These are phyloP conservation scores for Tricholoma sp. DNA, from an alignment of 768 basidiomycete species.

Conservation along the genomic window DNA sequence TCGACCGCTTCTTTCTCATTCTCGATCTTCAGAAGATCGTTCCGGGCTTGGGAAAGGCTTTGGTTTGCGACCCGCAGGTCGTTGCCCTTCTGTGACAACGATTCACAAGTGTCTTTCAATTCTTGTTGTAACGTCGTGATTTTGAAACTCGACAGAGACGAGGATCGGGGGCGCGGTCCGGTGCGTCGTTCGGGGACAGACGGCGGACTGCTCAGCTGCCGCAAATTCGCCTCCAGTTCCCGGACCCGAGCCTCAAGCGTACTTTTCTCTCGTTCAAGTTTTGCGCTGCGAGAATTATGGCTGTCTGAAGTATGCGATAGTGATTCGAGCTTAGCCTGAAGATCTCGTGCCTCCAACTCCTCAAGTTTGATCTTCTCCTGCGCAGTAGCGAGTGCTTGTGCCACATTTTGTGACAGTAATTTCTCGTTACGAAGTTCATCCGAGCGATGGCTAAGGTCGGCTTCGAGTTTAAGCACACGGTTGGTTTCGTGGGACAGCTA, in stretches of 20 bases:
- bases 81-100: slow-evolving; percentile 38
- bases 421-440: slow-evolving; percentile 56
- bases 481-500: slow-evolving; percentile 56
- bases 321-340: slow-evolving; percentile 51
- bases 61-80: slow-evolving; percentile 38
- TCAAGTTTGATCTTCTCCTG: slow-evolving; percentile 48
- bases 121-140: slow-evolving; percentile 53
- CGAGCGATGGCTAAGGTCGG: slow-evolving; percentile 40
- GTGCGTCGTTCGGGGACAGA: slow-evolving; percentile 28
- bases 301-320: slow-evolving; percentile 50
- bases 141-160: slow-evolving; percentile 50
- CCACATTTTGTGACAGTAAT: slow-evolving; percentile 45
- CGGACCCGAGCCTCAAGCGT: slow-evolving; percentile 52
- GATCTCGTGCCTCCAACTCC: slow-evolving; percentile 44
- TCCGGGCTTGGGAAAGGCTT: slow-evolving; percentile 45
- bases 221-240: slow-evolving; percentile 47
- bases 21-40: slow-evolving; percentile 44
- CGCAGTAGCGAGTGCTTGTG: slow-evolving; percentile 40
- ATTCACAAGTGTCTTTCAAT: slow-evolving; percentile 39
- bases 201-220: slow-evolving; percentile 27
- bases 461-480: slow-evolving; percentile 51
- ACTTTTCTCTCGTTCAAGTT: slow-evolving; percentile 53
- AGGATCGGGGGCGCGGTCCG: slow-evolving; percentile 47
- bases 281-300: slow-evolving; percentile 34
- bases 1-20: slow-evolving; percentile 58